Evolutionary conservation across 2,329 filamentous ascomycete genomes (phyloP).

Genomic region (Bipolaris bicolor): DNA sequence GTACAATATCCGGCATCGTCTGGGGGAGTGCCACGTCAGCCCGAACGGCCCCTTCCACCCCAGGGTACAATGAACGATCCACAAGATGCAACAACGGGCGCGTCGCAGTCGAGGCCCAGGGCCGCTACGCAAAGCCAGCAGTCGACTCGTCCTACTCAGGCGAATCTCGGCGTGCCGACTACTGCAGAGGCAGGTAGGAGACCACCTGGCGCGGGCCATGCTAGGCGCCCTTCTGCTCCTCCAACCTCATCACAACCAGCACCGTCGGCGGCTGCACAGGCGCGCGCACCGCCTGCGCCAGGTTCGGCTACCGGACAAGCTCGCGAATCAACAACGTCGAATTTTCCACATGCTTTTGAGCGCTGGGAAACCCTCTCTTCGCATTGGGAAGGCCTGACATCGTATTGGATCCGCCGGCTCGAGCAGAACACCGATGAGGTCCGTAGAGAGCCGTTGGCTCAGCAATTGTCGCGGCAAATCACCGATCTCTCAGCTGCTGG

Average conservation of each 20-base stretch:
- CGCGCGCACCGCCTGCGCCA: constrained; percentile 33
- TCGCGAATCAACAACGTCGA: constrained; percentile 58
- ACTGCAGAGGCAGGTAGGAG: constrained; percentile 38
- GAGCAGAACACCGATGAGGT: constrained; percentile 90
- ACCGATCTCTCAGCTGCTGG: constrained; percentile 96
- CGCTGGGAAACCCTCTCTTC: constrained; percentile 96
- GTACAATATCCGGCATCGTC: constrained; percentile 34
- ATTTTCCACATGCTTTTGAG: constrained; percentile 96
- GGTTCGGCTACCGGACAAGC: constrained; percentile 35
- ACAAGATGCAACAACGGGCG: constrained; percentile 35
- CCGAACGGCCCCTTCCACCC: constrained; percentile 35
- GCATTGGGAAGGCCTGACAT: constrained; percentile 96
- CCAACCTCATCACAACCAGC: constrained; percentile 42
- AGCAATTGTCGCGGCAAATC: constrained; percentile 90
- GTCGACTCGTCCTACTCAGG: constrained; percentile 40
- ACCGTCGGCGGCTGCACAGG: constrained; percentile 38
- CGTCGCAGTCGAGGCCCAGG: constrained; percentile 39
- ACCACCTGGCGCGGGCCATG: constrained; percentile 38
- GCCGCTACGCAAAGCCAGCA: constrained; percentile 46
- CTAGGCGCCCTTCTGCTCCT: constrained; percentile 41
- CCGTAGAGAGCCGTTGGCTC: constrained; percentile 78
- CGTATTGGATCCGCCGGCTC: constrained; percentile 93
- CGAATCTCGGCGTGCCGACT: constrained; percentile 32
- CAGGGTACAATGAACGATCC: constrained; percentile 23
- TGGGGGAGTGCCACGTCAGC: constrained; percentile 37